Evolutionary conservation across 192 early-diverging fungal genomes (phyloP).

Genomic region (Diversispora eburnea): DNA sequence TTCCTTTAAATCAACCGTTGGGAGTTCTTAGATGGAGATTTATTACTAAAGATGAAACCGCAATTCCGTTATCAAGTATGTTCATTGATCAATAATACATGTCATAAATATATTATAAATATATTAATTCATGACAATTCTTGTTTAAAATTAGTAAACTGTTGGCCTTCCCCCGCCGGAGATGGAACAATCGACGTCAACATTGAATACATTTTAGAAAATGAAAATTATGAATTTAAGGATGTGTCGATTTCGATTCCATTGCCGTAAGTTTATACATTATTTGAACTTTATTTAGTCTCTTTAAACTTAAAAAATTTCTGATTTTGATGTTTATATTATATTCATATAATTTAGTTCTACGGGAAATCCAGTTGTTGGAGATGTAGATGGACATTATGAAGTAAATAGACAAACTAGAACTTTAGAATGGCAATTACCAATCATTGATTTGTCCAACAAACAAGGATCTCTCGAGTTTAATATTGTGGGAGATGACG

Average conservation of each 20-base stretch:
- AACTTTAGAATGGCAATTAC: constrained; percentile 82
- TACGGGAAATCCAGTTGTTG: constrained; percentile 66
- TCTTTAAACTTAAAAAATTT: neutral
- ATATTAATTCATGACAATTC: neutral
- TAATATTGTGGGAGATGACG: constrained; percentile 70
- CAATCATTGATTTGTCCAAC: constrained; percentile 75
- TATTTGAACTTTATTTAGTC: neutral
- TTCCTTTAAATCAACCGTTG: constrained; percentile 81
- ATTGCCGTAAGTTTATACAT: constrained; percentile 61
- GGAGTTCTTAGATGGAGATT: constrained; percentile 89
- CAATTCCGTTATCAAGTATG: constrained; percentile 78
- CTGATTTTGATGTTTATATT: constrained; percentile 2
- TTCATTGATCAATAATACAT: neutral
- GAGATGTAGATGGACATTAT: constrained; percentile 80
- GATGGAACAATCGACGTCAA: constrained; percentile 90
- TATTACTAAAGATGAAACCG: constrained; percentile 76
- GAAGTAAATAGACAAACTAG: constrained; percentile 66
- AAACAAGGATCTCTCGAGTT: constrained; percentile 83
- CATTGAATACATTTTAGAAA: constrained; percentile 92
- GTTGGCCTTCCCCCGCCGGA: constrained; percentile 93
- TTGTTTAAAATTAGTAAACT: constrained; percentile 68
- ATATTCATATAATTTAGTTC: constrained; percentile 40
- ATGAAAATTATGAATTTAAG: constrained; percentile 70
- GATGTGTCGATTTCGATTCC: constrained; percentile 90
- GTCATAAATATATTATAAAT: neutral